A percentile compares a stretch with the other conserved stretches of the same genome.
Evolutionary conservation across 495 filamentous ascomycete genomes (phyloP).

Genomic region (Talaromyces proteolyticus): DNA sequence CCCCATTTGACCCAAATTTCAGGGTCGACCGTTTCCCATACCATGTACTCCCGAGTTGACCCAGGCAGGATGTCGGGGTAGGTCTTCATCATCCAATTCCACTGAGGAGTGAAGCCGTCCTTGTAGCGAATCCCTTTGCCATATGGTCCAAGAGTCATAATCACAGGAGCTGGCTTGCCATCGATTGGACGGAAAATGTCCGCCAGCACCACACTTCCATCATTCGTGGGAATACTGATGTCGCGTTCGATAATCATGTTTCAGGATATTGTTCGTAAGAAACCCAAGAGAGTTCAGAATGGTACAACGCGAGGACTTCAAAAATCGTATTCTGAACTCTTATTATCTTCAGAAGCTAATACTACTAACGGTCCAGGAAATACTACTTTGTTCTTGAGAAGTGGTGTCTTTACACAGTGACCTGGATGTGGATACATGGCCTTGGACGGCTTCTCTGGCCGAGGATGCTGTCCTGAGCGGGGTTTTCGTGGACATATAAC

Average conservation of each 20-base stretch:
- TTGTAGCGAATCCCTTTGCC: constrained; percentile 55
- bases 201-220: background rate
- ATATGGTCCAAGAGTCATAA: constrained; percentile 54
- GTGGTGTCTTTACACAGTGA: no score
- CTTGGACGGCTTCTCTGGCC: no score
- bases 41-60: background rate
- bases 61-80: constrained; percentile 1
- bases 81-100: background rate
- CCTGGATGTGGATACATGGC: no score
- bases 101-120: constrained; percentile 8
- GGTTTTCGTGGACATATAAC: no score
- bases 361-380: no score
- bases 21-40: constrained; percentile 24
- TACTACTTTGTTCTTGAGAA: no score
- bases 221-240: background rate
- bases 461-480: no score
- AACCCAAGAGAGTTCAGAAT: no score
- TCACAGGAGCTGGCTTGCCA: constrained; percentile 24
- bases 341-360: no score
- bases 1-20: constrained; percentile 42
- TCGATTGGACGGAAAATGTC: background rate
- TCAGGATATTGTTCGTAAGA: no score
- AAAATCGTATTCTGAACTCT: no score
- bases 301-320: no score
- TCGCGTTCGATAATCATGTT: background rate